Percentiles rank a stretch among this genome's conserved stretches.
Conservation (phyloP, 371 early-diverging fungal species). For the Apophysomyces trapeziformis region DNA sequence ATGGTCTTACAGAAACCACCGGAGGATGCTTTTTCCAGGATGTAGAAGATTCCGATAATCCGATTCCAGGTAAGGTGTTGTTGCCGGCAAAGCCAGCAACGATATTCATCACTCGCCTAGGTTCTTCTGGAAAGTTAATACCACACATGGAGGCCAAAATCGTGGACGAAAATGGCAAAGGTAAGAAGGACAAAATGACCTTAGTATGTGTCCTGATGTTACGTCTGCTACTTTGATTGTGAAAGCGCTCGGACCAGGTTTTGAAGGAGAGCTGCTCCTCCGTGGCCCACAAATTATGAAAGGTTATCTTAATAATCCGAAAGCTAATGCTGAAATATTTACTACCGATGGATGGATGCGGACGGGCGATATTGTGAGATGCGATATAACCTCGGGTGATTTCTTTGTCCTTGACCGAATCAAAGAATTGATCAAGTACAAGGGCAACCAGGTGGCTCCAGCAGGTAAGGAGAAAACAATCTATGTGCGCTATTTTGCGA, state of each 20-base stretch:
- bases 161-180: conserved; percentile 60
- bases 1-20: conserved; percentile 77
- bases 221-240: too few species aligned
- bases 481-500: neutral
- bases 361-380: conserved; percentile 84
- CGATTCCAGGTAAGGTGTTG: neutral
- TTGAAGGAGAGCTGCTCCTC: conserved; percentile 77
- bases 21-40: conserved; percentile 48
- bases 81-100: conserved; percentile 27
- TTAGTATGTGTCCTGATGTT: neutral
- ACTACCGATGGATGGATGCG: conserved; percentile 77
- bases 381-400: conserved; percentile 54
- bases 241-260: conserved; percentile 56
- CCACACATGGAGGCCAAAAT: conserved; percentile 74
- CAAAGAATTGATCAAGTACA: conserved; percentile 81
- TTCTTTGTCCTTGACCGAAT: conserved; percentile 75
- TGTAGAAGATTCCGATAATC: neutral
- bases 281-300: conserved; percentile 86
- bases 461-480: conserved; percentile 31
- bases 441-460: conserved; percentile 81
- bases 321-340: conserved; percentile 75
- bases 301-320: conserved; percentile 69
- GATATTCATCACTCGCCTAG: conserved; percentile 27
- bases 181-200: conserved; percentile 24
- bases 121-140: conserved; percentile 71